Base-by-base conservation (phyloP, 2,329 filamentous ascomycete genomes). In the Sporothrix brunneoviolacea region DNA sequence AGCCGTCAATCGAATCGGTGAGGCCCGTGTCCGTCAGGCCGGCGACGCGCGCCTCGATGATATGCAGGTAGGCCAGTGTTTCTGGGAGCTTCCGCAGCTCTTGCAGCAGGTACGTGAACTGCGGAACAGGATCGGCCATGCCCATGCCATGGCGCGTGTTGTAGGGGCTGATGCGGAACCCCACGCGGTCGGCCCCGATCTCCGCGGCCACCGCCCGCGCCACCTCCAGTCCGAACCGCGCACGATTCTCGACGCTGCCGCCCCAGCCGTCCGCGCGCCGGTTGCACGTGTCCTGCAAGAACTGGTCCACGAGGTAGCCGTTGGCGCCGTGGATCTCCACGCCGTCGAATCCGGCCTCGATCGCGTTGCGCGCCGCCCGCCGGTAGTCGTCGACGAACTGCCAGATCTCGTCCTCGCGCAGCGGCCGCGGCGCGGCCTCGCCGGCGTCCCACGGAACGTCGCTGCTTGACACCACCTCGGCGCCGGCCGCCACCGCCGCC, bases 271-370 rank as follows among this genome's bases (percentile, higher is more conserved):
- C 77, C 0, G 71, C 77, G 3, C 79, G 71, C 39, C 69, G 67
- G 65, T 83, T 83, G 57, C 67, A 64, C 13, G 66, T 71, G 53
- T 74, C 71, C 54, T 79, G 75, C 8, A 19, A 38, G 70, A 91
- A 93, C 3, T 72, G 68, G 59, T 83, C 80, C 0, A 91, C 68
- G 0, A 93, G 74, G 62, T 91, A 93, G 0, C 88, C 87, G 60
- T 93, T 87, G 0, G 86, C 88, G 58, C 77, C 79, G 68, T 93
- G 88, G 46, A 94, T 80, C 65, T 83, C 83, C 18, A 87, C 74
- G 6, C 79, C 79, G 59, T 86, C 83, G 55, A 84, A 83, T 0
- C 86, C 86, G 1, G 78, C 80, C 28, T 73, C 70, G 2, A 88
- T 64, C 1, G 84, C 76, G 16, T 79, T 69, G 57, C 73, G 69